Evolutionary conservation across 2,329 filamentous ascomycete species (phyloP).

Genomic region (Fusarium sp.): DNA sequence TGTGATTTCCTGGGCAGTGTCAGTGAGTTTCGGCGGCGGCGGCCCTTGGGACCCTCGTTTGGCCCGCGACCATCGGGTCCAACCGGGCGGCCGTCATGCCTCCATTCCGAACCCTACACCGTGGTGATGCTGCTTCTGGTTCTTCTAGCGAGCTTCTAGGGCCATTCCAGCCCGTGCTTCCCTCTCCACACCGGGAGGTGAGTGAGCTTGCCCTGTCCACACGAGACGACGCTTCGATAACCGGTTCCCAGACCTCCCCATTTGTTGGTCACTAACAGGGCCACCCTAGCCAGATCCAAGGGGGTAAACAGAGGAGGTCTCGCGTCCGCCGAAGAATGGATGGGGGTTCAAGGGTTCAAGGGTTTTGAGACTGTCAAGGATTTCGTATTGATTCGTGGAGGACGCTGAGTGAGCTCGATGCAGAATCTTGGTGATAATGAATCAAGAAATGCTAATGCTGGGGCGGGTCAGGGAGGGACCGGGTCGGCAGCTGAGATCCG

Average conservation of each 20-base stretch:
- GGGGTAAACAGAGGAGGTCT: neutral
- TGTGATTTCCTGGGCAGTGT: constrained; percentile 34
- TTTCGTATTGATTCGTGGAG: neutral
- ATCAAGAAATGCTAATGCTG: constrained; percentile 10
- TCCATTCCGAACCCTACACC: constrained; percentile 6
- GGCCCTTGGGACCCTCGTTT: neutral
- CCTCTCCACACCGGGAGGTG: constrained; percentile 10
- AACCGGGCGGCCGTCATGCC: constrained; percentile 37
- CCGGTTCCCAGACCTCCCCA: neutral
- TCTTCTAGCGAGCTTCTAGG: constrained; percentile 33
- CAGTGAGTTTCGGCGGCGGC: constrained; percentile 8
- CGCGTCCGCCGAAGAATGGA: neutral
- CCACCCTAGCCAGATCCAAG: neutral
- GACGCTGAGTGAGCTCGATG: neutral
- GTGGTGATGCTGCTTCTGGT: constrained; percentile 19
- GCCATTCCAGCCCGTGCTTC: constrained; percentile 30
- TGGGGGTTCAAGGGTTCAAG: neutral
- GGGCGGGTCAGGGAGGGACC: constrained; percentile 23
- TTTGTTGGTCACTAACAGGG: neutral
- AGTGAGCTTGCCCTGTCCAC: neutral
- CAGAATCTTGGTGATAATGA: neutral
- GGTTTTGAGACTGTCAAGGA: neutral
- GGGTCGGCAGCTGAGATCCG: constrained; percentile 41
- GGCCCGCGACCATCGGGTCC: constrained; percentile 34
- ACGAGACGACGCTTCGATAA: neutral